Base-by-base conservation (phyloP, 164 flowering plant genomes). In the Annona cherimola region DNA sequence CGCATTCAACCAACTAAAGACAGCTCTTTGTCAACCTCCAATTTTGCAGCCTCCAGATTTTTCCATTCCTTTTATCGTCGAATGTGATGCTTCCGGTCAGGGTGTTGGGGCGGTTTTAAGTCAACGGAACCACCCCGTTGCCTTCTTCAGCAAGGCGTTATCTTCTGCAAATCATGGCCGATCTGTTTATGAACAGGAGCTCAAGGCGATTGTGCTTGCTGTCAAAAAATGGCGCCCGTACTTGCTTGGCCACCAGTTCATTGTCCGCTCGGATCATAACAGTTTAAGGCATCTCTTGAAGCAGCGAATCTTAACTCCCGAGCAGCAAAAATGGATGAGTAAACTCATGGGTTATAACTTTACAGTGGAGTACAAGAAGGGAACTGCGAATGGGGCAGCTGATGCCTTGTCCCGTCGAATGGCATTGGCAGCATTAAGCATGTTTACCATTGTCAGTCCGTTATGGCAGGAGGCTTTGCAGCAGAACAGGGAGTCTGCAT, bases 291-390 rank as follows among this genome's bases (percentile, higher is more conserved):
- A 73, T 35, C 18, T 73, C 16, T 11, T 66, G 0, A 20, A 66
- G 12, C 70, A 66, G 1, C 14, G 14, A 0, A 42, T 73, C 1
- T 40, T 14, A 4, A 73, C 50, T 0, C 55, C 70, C 5, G 26
- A 42, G 0, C 75, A 73, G 42, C 75, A 66, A 20, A 16, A 61
- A 0, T 73, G 70, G 70, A 5, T 73, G 1, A 11, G 43, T 5
- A 67, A 73, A 39, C 19, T 67, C 3, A 2, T 73, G 0, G 66
- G 66, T 2, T 68, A 42, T 12, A 11, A 42, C 42, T 73, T 67
- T 45, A 14, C 1, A 5, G 35, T 73, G 1, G 59, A 67, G 26
- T 73, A 73, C 19, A 57, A 42, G 4, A 66, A 50, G n/a, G 66
- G 75, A 14, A 39, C 2, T 2, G 55, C 55, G 9, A 73, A 73